These are phyloP conservation scores for Claviceps cyperi DNA, from an alignment of 2,329 filamentous ascomycete species.

Conservation along the genomic window DNA sequence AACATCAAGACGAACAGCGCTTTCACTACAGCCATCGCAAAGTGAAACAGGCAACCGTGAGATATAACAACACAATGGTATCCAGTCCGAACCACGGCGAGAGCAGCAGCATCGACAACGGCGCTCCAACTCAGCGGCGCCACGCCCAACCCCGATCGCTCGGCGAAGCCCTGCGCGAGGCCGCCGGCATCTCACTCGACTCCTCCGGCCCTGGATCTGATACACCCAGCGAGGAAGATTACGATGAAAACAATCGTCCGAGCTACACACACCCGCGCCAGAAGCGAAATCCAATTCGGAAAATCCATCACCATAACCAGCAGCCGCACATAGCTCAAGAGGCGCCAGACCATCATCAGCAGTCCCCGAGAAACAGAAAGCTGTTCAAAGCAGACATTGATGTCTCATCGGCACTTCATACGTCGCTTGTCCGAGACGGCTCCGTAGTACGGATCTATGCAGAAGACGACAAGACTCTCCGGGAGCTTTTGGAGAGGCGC, in stretches of 20 bases:
- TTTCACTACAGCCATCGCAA: background rate
- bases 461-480: slow-evolving; percentile 16
- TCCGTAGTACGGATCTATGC: slow-evolving; percentile 13
- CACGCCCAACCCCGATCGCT: slow-evolving; percentile 12
- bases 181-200: slow-evolving; percentile 13
- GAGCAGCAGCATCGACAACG: background rate
- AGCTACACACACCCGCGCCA: slow-evolving; percentile 9
- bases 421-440: slow-evolving; percentile 11
- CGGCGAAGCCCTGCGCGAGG: slow-evolving; percentile 14
- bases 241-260: slow-evolving; percentile 23
- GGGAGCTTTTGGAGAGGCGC: slow-evolving; percentile 14
- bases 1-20: background rate
- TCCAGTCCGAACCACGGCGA: background rate
- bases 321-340: background rate
- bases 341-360: background rate
- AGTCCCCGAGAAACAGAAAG: slow-evolving; percentile 1
- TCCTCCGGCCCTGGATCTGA: slow-evolving; percentile 17
- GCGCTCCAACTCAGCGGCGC: background rate
- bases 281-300: background rate
- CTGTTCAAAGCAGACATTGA: background rate
- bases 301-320: background rate
- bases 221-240: slow-evolving; percentile 31
- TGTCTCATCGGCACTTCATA: background rate
- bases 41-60: background rate
- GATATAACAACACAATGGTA: background rate